Evolutionary conservation across 1,139 yeast species (phyloP).

Genomic region (Geotrichum macrosporum): DNA sequence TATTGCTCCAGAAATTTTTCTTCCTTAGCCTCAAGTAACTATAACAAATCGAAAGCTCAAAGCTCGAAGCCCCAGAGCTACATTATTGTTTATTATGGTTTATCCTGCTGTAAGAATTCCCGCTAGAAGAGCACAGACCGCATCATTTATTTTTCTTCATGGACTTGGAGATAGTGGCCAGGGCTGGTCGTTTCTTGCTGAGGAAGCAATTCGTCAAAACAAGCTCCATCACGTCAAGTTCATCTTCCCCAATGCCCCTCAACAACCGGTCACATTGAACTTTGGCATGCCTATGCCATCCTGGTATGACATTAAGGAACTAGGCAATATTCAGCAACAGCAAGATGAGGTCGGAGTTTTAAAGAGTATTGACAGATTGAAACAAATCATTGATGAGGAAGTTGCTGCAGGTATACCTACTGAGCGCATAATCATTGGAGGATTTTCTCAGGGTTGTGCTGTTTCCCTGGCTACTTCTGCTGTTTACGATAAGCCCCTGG

Average conservation of each 20-base stretch:
- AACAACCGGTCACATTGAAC: conserved; percentile 61
- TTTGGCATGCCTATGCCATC: conserved; percentile 68
- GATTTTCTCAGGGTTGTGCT: conserved; percentile 94
- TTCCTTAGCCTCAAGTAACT: too few species aligned
- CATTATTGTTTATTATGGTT: too few species aligned
- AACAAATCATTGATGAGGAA: conserved; percentile 57
- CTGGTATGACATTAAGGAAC: conserved; percentile 77
- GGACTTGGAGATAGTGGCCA: conserved; percentile 89
- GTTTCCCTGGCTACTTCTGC: conserved; percentile 52
- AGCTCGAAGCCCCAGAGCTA: too few species aligned
- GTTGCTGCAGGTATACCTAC: conserved; percentile 59
- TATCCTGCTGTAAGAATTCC: conserved; percentile 26
- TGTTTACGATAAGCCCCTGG: conserved; percentile 54
- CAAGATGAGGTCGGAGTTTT: conserved; percentile 66
- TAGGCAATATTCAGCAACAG: conserved; percentile 45
- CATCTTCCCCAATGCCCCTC: conserved; percentile 86
- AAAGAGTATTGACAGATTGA: conserved; percentile 51
- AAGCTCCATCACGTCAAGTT: conserved; percentile 61
- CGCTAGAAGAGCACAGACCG: conserved; percentile 41
- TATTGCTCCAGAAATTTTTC: too few species aligned
- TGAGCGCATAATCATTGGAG: conserved; percentile 77
- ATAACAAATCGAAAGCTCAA: too few species aligned
- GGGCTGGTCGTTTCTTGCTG: conserved; percentile 78
- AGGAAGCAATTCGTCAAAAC: conserved; percentile 36
- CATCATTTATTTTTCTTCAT: conserved; percentile 76